Conservation (phyloP, 116 monocot species). For the Iris pallida region DNA sequence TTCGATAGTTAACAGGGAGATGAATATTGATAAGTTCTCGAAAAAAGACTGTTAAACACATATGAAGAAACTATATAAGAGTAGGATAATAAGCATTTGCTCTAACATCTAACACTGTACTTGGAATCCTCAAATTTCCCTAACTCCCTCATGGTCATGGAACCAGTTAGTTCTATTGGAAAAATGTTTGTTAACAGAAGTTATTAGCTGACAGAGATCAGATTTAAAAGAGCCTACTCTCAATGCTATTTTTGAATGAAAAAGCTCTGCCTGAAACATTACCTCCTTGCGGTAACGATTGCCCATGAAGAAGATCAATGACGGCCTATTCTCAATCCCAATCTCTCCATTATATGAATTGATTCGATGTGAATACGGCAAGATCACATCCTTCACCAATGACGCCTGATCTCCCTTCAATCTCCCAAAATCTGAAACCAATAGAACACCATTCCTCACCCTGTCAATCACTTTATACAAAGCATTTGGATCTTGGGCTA, state of each 20-base stretch:
- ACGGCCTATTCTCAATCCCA: slow-evolving; percentile 49
- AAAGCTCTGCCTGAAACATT: neutral
- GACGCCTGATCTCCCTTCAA: slow-evolving; percentile 72
- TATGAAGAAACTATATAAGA: too few relatives aligned
- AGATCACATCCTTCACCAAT: slow-evolving; percentile 79
- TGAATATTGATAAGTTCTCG: too few relatives aligned
- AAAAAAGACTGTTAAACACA: too few relatives aligned
- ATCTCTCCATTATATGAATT: slow-evolving; percentile 65
- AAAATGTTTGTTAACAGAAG: too few relatives aligned
- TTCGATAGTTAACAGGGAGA: too few relatives aligned
- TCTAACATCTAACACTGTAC: too few relatives aligned
- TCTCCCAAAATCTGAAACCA: slow-evolving; percentile 89
- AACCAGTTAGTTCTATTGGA: too few relatives aligned
- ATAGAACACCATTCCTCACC: slow-evolving; percentile 54
- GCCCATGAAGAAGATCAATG: slow-evolving; percentile 95
- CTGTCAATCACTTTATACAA: slow-evolving; percentile 67
- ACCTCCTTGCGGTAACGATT: slow-evolving; percentile 95
- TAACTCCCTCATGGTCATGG: too few relatives aligned
- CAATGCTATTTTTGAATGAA: neutral
- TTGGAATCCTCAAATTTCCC: too few relatives aligned
- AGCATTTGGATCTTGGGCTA: slow-evolving; percentile 92
- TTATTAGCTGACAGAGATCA: too few relatives aligned
- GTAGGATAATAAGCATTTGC: too few relatives aligned
- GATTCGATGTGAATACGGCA: slow-evolving; percentile 91
- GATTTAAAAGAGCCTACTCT: neutral